Percentiles rank a stretch among this genome's conserved stretches.
These are phyloP conservation scores for Daphne laureola DNA, from an alignment of 441 rosid species.

Conservation along the genomic window DNA sequence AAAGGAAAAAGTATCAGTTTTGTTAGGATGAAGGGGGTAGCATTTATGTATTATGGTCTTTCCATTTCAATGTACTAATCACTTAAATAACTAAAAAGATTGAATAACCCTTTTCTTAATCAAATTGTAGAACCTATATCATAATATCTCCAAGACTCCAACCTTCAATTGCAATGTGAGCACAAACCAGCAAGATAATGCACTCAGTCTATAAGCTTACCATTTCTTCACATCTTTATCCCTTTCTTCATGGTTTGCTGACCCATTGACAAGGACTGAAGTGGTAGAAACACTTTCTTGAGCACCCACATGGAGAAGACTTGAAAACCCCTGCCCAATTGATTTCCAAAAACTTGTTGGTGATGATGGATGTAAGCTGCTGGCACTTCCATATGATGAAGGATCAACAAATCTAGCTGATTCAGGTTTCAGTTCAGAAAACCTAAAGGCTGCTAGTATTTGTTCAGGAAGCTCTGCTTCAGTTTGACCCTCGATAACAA, in stretches of 20 bases:
- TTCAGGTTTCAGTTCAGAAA: constrained; percentile 64
- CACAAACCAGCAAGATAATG: not conserved
- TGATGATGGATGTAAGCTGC: constrained; percentile 35
- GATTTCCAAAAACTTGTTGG: constrained; percentile 75
- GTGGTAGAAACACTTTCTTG: constrained; percentile 32
- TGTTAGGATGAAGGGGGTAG: no score
- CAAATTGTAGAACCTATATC: no score
- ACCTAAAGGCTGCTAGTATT: constrained; percentile 72
- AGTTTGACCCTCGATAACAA: constrained; percentile 72
- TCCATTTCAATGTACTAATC: no score
- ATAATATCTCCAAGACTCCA: no score
- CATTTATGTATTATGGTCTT: no score
- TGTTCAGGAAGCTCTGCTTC: constrained; percentile 80
- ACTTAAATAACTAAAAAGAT: no score
- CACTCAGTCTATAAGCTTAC: constrained; percentile 25
- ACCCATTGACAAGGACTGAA: constrained; percentile 29
- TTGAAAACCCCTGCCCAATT: constrained; percentile 74
- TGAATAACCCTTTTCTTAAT: no score
- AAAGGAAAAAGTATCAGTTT: no score
- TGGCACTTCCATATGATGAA: constrained; percentile 16
- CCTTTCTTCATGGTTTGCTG: constrained; percentile 20
- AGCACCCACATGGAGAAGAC: constrained; percentile 49
- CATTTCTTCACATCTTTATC: constrained; percentile 31
- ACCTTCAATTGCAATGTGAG: not conserved
- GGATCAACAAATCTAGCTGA: constrained; percentile 43